Evolutionary conservation across 768 basidiomycete genomes (phyloP), one percentile per base, ranked within the genome.

Genomic region (Lepiota subincarnata): DNA sequence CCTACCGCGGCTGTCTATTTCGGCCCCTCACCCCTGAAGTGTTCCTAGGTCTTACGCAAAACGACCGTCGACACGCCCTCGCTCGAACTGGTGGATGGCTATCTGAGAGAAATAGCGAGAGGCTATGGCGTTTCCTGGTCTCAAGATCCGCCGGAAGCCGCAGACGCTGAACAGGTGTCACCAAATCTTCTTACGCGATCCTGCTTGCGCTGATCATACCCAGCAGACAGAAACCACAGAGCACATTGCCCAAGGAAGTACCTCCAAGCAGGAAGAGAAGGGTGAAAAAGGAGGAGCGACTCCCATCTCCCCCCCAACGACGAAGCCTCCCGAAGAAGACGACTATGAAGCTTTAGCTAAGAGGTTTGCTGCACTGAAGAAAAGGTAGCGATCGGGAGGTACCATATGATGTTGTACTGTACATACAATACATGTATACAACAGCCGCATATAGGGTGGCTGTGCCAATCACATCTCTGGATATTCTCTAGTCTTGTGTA

Each of bases 331-430:
- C n/a, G 60, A 68, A 24, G 79, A 82, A 64, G 85, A 92, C 60
- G 87, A 87, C 53, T 90, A 92, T 61, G 86, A 87, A 36, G 75
- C 81, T 18, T 73, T 97, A 46, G 73, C 86, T 47, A 83, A 80
- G 66, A 82, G 94, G 53, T 96, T 97, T 62, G 91, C 88, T 56
- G 86, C 83, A 24, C 70, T 97, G 61, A 97, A 95, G 75, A 91
- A 90, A 70, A 82, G 83, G 43, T 91, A 65, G 48, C n/a, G n/a
- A n/a, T n/a, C n/a, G n/a, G n/a, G n/a, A n/a, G n/a, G n/a, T n/a
- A n/a, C n/a, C n/a, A n/a, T n/a, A n/a, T n/a, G n/a, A 74, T 46
- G 72, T 79, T 5, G 82, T 47, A 24, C n/a, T 13, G 7, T 24
- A 26, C 22, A 40, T 16, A 28, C 6, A 4, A 4, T 2, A n/a